Evolutionary conservation across 805 yeast genomes (phyloP), one percentile per base, ranked within the genome.

Genomic region (Wickerhamomyces pijperi): DNA sequence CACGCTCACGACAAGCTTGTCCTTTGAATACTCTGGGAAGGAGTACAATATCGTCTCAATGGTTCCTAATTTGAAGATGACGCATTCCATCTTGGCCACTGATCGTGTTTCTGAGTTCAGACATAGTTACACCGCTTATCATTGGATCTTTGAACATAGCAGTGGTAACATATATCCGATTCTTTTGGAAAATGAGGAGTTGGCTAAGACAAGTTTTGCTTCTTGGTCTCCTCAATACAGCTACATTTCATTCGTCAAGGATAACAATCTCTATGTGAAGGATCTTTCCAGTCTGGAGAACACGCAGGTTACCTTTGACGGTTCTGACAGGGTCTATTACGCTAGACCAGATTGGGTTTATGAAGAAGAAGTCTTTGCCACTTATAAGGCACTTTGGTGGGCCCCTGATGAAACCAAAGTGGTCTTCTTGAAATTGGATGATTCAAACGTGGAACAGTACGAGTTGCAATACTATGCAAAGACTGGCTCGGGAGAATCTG

Each of bases 331-430:
- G 41, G 61, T 82, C 6, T 79, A 83, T 54, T 82, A 87, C 52
- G 96, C 94, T 2, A 78, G 76, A 46, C 90, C 95, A 0, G 95
- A 86, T 55, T 86, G 96, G 96, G 94, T 85, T 9, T 87, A 86
- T 49, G 96, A 87, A 53, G 96, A 86, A 49, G 96, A 86, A 56
- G 94, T 86, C 1, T 67, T 83, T 36, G 76, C 75, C 14, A 67
- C 70, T 19, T 85, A 78, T 47, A 63, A 68, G 14, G 84, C 88
- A 1, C 45, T 85, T 37, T 86, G 94, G 94, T 87, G 95, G 95
- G 75, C 94, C 2, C 82, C 84, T 4, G 62, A 67, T 36, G 88
- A 90, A n/a, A 59, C 72, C 9, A 67, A 67, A 47, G 54, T 86
- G 29, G 71, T 82, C 0, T 80, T 72, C 45, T 57, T 82, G 51